These are phyloP conservation scores for Colletotrichum chlorophyti DNA, from an alignment of 2,329 filamentous ascomycete species.

Conservation along the genomic window DNA sequence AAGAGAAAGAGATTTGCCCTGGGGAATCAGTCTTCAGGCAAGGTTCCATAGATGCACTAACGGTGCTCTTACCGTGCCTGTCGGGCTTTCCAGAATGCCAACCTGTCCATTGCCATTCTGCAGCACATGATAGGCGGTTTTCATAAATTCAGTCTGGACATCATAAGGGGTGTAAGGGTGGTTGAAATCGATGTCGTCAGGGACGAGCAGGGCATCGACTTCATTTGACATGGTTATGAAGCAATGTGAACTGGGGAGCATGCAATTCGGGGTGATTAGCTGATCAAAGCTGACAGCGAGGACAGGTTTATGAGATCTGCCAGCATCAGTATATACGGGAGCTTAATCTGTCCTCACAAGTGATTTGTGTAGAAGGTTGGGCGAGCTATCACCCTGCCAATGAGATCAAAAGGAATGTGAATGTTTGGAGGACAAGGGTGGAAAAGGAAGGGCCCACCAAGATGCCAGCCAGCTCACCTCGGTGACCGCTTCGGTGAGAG, in stretches of 20 bases:
- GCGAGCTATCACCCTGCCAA: too few species aligned
- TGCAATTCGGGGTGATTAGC: too few species aligned
- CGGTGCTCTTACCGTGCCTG: constrained; percentile 70
- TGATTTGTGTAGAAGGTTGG: too few species aligned
- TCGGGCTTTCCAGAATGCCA: constrained; percentile 93
- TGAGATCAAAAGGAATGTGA: too few species aligned
- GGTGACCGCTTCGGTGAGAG: too few species aligned
- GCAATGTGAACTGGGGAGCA: neutral
- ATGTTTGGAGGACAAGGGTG: too few species aligned
- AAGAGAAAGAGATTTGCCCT: constrained; percentile 90
- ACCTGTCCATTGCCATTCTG: constrained; percentile 75
- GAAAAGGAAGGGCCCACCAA: too few species aligned
- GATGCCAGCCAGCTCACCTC: too few species aligned
- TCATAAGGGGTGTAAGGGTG: constrained; percentile 89
- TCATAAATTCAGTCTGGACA: constrained; percentile 90
- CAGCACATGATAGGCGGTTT: constrained; percentile 78
- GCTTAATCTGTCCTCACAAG: too few species aligned
- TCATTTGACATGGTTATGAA: neutral
- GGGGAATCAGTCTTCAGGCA: constrained; percentile 14
- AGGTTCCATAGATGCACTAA: neutral
- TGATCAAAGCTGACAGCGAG: neutral
- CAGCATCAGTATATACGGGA: too few species aligned
- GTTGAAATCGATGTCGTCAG: constrained; percentile 69
- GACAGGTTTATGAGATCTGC: too few species aligned
- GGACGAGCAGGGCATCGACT: constrained; percentile 33